Base-by-base conservation (phyloP, 2,329 filamentous ascomycete species). In the Colletotrichum sp. region DNA sequence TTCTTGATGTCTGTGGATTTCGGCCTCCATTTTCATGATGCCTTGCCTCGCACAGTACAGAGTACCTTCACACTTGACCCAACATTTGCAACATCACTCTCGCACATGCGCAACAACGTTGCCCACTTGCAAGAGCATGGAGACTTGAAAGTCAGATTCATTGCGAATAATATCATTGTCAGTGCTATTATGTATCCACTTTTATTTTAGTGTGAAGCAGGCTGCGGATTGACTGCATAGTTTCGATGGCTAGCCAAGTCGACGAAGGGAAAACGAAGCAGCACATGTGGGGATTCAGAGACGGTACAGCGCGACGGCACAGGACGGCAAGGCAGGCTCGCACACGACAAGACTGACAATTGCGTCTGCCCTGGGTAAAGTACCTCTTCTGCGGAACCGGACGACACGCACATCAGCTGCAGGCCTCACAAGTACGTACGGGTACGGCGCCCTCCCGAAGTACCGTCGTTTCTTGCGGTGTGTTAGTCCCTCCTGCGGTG, bases 221-320 rank as follows among this genome's bases (percentile, higher is more conserved):
- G 70, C 74, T 69, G 69, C 34, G 64, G 52, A 52, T 73, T 68
- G 57, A 57, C 44, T 30, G 73, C 57, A 65, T 59, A 73, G 34
- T 12, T 59, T 44, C 57, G 6, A 44, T n/a, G 69, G 63, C 72
- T 72, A 72, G 69, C 32, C 39, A 59, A 68, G 72, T 28, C 52
- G 69, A 68, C n/a, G 21, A 49, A 28, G 21, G 60, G 57, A 52
- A 32, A 69, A 36, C n/a, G 21, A 30, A 59, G n/a, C 30, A 39
- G 26, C 39, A 57, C 44, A 21, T 34, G 74, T 69, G 65, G 74
- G 34, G 59, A 69, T 26, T 59, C 32, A 34, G 69, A 55, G 44
- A 72, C 63, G 30, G 69, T 57, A 44, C 49, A 71, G 68, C 59
- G 57, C 34, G 16, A 18, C 21, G 49, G 67, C 44, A 36, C 26